Percentiles rank a stretch among this genome's conserved stretches.
phyloP scores from a whole-genome alignment of 1,139 yeast genomes.

The Schwanniomyces etchellsii region DNA sequence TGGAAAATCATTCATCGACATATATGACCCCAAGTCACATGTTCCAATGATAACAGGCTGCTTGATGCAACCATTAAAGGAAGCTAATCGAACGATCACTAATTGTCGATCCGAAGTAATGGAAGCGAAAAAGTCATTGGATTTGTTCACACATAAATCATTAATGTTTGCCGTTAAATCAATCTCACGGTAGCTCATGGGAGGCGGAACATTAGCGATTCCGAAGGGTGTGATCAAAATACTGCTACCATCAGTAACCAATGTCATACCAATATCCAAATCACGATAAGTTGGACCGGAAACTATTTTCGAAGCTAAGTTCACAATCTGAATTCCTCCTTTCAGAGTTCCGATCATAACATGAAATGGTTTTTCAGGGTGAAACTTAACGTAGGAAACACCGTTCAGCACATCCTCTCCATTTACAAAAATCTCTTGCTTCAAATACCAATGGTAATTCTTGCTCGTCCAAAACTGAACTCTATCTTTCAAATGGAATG shows the following conservation, averaged over 20 bases:
- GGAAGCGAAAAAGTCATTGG: constrained; percentile 58
- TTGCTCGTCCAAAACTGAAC: constrained; percentile 88
- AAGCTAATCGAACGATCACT: constrained; percentile 36
- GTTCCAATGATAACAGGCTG: constrained; percentile 12
- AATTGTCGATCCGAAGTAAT: constrained; percentile 37
- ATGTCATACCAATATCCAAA: constrained; percentile 67
- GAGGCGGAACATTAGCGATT: constrained; percentile 92
- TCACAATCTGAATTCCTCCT: constrained; percentile 53
- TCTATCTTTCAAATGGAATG: constrained; percentile 54
- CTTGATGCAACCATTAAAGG: constrained; percentile 28
- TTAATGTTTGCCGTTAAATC: constrained; percentile 46
- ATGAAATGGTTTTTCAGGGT: constrained; percentile 82
- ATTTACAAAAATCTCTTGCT: constrained; percentile 58
- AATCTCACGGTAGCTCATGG: constrained; percentile 70
- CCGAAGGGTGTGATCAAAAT: constrained; percentile 77
- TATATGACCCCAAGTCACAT: not conserved
- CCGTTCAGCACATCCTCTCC: constrained; percentile 18
- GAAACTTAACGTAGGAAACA: constrained; percentile 64
- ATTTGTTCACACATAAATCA: constrained; percentile 58
- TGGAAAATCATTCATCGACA: constrained; percentile 11
- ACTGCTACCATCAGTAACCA: constrained; percentile 76
- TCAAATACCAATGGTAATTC: constrained; percentile 93
- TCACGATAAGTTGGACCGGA: constrained; percentile 69
- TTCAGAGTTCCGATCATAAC: constrained; percentile 55
- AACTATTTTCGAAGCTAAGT: constrained; percentile 58